Evolutionary conservation across 768 basidiomycete species (phyloP), one percentile per base, ranked within the genome.

Genomic region (Leccinum imitatum): DNA sequence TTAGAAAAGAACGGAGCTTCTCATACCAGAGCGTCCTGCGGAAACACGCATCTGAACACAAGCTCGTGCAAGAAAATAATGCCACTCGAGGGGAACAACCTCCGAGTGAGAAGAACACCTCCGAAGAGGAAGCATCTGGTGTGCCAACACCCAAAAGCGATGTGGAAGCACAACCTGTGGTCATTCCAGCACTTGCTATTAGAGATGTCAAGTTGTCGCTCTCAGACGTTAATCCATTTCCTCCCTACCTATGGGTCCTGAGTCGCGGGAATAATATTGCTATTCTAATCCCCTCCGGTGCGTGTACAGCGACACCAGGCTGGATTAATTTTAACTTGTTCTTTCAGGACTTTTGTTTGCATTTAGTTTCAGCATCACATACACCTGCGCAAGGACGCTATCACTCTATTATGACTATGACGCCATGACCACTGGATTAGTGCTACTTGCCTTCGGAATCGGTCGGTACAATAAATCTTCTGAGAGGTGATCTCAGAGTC

Each of bases 1-100:
- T 91, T 75, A 82, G 94, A 33, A 80, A 81, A 61, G 91, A 95
- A 67, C 86, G 95, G 39, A 95, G 93, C 58, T 73, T 89, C 15
- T 80, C 84, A 1, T 96, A 95, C 70, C 91, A 93, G 67, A 79
- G 79, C 9, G 83, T 87, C 0, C 71, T 91, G 53, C 81, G 78
- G 62, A 75, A 75, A 35, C 78, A 78, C 6, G 53, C 76, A 13
- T 73, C 70, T 17, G 71, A 70, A 19, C 65, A 57, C 30, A 62
- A 60, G 52, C 19, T 31, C 4, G 19, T 6, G 6, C 59, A 66
- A 25, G 67, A 71, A 23, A 67, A 73, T 58, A 52, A 53, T 55
- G 15, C 9, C 0, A 3, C 13, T 1, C 56, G 11, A 25, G 51
- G 64, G 60, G 37, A 67, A 63, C 48, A 6, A 59, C 25, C 51